These are phyloP conservation scores for Yamadazyma paraphyllophila DNA, from an alignment of 805 yeast genomes.

Conservation along the genomic window DNA sequence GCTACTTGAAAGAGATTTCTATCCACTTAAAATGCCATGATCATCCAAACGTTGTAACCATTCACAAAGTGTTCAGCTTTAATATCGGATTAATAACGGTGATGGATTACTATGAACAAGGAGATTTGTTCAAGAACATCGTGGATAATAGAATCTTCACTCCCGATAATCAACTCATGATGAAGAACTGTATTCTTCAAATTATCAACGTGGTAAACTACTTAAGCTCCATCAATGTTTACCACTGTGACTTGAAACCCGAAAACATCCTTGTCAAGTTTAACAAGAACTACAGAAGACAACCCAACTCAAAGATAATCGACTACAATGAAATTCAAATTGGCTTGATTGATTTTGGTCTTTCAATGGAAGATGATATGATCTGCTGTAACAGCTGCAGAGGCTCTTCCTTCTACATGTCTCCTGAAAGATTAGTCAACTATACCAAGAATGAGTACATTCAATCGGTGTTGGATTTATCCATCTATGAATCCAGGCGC, in stretches of 20 bases:
- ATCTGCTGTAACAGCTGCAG: conserved; percentile 73
- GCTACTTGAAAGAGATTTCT: conserved; percentile 62
- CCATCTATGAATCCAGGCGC: conserved; percentile 20
- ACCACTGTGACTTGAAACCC: conserved; percentile 43
- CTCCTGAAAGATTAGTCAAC: conserved; percentile 75
- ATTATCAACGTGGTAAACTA: conserved; percentile 35
- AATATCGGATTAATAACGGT: conserved; percentile 63
- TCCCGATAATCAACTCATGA: conserved; percentile 38
- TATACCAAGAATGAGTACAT: conserved; percentile 32
- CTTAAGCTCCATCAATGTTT: conserved; percentile 31
- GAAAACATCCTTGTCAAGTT: conserved; percentile 46
- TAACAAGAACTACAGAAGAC: conserved; percentile 25
- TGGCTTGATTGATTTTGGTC: conserved; percentile 83
- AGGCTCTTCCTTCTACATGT: conserved; percentile 89
- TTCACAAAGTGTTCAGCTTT: conserved; percentile 68
- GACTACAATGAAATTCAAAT: conserved; percentile 52
- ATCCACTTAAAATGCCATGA: conserved; percentile 72
- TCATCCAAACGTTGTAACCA: conserved; percentile 76
- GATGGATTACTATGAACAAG: conserved; percentile 83
- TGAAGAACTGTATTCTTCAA: conserved; percentile 44
- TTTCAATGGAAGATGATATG: conserved; percentile 61
- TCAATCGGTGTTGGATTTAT: conserved; percentile 28
- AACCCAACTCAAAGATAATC: conserved; percentile 16
- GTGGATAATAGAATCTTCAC: conserved; percentile 70
- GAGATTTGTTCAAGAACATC: conserved; percentile 83